Percentiles rank a stretch among this genome's conserved stretches.
Conservation (phyloP, 164 flowering plant genomes). For the grape (Vitis vinifera) region ASM3070453v1 NC_081822.1:35677501-35678000, state of each 20-base stretch:
- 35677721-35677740: no score
- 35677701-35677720: no score
- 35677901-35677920: background rate
- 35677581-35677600: conserved; percentile 83
- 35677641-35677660: background rate
- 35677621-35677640: conserved; percentile 65
- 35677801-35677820: no score
- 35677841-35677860: background rate
- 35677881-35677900: background rate
- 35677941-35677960: conserved; percentile 95
- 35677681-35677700: no score
- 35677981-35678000: conserved; percentile 77
- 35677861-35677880: background rate
- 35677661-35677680: background rate
- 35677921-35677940: conserved; percentile 57
- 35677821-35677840: background rate
- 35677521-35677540: conserved; percentile 37
- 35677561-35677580: conserved; percentile 74
- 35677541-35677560: conserved; percentile 44
- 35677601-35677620: conserved; percentile 74
- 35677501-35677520: background rate
- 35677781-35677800: no score
- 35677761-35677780: no score
- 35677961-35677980: conserved; percentile 92
- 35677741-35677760: no score